Percentiles rank a stretch among this genome's conserved stretches.
phyloP scores from a whole-genome alignment of 2,329 filamentous ascomycete genomes.

The Beauveria australis region DNA sequence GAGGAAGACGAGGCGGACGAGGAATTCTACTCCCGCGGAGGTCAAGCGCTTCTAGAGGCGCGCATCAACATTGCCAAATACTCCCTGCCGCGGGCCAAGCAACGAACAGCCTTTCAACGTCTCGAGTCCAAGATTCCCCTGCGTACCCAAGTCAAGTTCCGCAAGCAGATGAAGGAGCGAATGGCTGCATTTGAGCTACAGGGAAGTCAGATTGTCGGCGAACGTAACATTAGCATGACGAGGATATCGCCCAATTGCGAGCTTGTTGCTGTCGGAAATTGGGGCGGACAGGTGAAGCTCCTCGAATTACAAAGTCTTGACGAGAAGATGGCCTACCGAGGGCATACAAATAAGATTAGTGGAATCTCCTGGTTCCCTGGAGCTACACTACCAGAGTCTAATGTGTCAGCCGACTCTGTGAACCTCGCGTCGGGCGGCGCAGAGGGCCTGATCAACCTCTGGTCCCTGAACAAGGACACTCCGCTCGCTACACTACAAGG shows the following conservation, averaged over 20 bases:
- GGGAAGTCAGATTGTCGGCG: conserved; percentile 85
- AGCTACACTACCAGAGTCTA: conserved; percentile 63
- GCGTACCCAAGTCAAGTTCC: conserved; percentile 84
- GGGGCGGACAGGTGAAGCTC: conserved; percentile 82
- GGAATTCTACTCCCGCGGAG: conserved; percentile 89
- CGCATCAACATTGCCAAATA: conserved; percentile 73
- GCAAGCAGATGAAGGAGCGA: conserved; percentile 79
- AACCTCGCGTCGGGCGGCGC: conserved; percentile 89
- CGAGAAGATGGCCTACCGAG: conserved; percentile 66
- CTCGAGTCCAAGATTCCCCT: conserved; percentile 75
- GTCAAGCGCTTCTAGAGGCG: conserved; percentile 63
- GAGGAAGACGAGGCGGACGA: conserved; percentile 66
- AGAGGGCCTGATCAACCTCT: conserved; percentile 80
- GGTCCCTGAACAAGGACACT: conserved; percentile 81
- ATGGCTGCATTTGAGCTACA: conserved; percentile 81
- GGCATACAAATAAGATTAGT: conserved; percentile 82
- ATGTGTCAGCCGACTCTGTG: conserved; percentile 62
- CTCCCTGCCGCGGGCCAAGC: conserved; percentile 74
- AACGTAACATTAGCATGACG: conserved; percentile 84
- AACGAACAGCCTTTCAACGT: conserved; percentile 68
- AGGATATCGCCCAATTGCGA: conserved; percentile 82
- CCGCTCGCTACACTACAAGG: conserved; percentile 75
- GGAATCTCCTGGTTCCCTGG: conserved; percentile 87
- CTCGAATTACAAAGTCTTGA: conserved; percentile 77
- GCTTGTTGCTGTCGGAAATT: conserved; percentile 82